Evolutionary conservation across 495 filamentous ascomycete genomes (phyloP), one percentile per base, ranked within the genome.

Genomic region (Evernia prunastri): DNA sequence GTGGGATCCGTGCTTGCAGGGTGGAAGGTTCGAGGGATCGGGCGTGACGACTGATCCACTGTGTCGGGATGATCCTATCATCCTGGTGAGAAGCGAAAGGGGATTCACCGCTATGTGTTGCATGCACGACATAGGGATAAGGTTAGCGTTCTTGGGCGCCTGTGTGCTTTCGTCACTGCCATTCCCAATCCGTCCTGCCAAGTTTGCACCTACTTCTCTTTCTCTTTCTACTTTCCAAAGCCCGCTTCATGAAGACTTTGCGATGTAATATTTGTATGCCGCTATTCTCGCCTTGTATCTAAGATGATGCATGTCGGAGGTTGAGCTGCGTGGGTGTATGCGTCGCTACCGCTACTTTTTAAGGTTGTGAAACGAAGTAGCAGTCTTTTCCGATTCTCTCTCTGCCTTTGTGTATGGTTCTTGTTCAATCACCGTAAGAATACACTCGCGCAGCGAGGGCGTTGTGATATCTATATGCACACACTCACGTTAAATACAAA

Each of bases 401-500:
- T 31, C 15, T 54, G 13, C 9, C n/a, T 35, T 49, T 56, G 7
- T 33, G 25, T 45, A 18, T 39, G 7, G 10, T 42, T 23, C 40
- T n/a, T n/a, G n/a, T n/a, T 12, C 58, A 9, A 25, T 17, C 37
- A 23, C 12, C 45, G 31, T 35, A 13, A 47, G 42, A 29, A 20
- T 10, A 37, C 18, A 56, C 25, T 43, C 31, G 29, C 31, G 20
- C 33, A 36, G 37, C 15, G 53, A 57, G 18, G 53, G 23, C n/a
- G 7, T 35, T 18, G 35, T 17, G 25, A 47, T 3, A 9, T 57
- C 51, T 63, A 63, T 57, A 47, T 63, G 33, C 29, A 57, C 12
- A 47, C 49, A 33, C 11, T 27, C 37, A 20, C 35, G 31, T 20
- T 57, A 36, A 57, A 45, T 57, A 57, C 39, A 63, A n/a, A 45